Evolutionary conservation across 495 filamentous ascomycete genomes (phyloP).

Genomic region (Xylaria cubensis): DNA sequence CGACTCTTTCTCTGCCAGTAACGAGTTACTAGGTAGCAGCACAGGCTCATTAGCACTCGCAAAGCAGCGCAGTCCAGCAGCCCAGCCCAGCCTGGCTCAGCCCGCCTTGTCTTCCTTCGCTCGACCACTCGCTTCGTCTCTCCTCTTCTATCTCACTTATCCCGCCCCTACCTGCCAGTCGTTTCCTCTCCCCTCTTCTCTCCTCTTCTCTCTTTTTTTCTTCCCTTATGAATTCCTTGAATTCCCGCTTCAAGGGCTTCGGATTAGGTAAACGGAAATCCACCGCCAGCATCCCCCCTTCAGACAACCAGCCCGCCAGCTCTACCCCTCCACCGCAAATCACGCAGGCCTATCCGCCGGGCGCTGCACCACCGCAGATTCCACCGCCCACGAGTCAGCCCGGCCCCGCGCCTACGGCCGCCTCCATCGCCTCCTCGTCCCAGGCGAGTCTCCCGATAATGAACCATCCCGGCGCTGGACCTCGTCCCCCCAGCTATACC

Average conservation of each 20-base stretch:
- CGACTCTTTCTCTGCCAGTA: constrained; percentile 7
- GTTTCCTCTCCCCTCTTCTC: constrained; percentile 35
- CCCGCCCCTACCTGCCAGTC: constrained; percentile 29
- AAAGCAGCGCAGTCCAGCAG: constrained; percentile 19
- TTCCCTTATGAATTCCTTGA: constrained; percentile 67
- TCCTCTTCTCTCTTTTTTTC: constrained; percentile 25
- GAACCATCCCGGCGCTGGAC: constrained; percentile 63
- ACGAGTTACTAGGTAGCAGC: neutral
- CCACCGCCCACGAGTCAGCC: constrained; percentile 36
- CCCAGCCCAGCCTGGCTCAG: constrained; percentile 36
- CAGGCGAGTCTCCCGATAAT: constrained; percentile 59
- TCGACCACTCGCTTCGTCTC: constrained; percentile 16
- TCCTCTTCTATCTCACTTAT: constrained; percentile 27
- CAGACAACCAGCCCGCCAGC: constrained; percentile 43
- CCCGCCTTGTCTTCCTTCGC: constrained; percentile 25
- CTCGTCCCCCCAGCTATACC: constrained; percentile 77
- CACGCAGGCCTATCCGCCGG: constrained; percentile 45
- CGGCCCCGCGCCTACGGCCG: constrained; percentile 48
- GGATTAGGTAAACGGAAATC: constrained; percentile 64
- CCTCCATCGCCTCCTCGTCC: constrained; percentile 53
- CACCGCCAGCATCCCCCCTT: constrained; percentile 53
- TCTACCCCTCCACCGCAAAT: constrained; percentile 54
- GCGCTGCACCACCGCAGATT: constrained; percentile 36
- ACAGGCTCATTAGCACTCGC: constrained; percentile 6
- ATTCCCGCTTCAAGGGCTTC: constrained; percentile 66